phyloP scores from a whole-genome alignment of 306 rosid species.

The Quercus aquifolioides region DNA sequence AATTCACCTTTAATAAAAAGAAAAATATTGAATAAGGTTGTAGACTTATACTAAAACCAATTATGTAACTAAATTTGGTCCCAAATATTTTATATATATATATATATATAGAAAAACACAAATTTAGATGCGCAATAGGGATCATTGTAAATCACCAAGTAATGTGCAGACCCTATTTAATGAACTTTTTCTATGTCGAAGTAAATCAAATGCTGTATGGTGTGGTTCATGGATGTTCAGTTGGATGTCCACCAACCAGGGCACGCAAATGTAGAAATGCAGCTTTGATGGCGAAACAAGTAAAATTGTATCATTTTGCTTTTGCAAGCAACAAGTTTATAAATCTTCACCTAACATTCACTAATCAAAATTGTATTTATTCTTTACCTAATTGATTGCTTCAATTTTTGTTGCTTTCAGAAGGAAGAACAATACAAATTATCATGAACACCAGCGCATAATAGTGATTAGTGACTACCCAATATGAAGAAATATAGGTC shows the following conservation, averaged over 20 bases:
- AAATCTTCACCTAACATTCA: neutral
- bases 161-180: neutral
- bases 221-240: neutral
- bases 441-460: neutral
- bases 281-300: neutral
- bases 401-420: neutral
- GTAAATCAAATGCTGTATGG: neutral
- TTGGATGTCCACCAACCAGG: too few relatives aligned
- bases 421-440: neutral
- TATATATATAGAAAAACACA: too few relatives aligned
- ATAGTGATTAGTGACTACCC: neutral
- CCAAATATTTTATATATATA: too few relatives aligned
- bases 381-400: neutral
- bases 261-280: neutral
- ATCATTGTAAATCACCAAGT: neutral
- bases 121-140: too few relatives aligned
- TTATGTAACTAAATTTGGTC: too few relatives aligned
- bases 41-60: too few relatives aligned
- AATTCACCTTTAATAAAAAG: too few relatives aligned
- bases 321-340: neutral
- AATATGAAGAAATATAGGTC: neutral
- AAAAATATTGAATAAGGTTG: too few relatives aligned
- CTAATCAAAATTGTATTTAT: neutral
- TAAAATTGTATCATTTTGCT: neutral
- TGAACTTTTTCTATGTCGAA: too few relatives aligned